Base-by-base conservation (phyloP, 495 filamentous ascomycete species). In the Podospora pseudocomata region DNA sequence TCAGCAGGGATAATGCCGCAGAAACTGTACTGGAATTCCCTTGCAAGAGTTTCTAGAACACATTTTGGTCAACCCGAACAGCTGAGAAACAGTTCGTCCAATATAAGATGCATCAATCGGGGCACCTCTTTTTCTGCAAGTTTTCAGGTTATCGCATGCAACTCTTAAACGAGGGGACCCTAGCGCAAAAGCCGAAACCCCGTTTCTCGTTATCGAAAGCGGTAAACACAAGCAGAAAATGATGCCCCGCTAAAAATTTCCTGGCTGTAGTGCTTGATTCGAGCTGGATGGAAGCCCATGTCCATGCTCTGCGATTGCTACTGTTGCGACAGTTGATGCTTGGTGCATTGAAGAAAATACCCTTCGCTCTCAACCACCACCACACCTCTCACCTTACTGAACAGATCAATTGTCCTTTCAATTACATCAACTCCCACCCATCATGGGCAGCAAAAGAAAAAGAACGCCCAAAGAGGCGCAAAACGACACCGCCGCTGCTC, bases 381-480 rank as follows among this genome's bases (percentile, higher is more conserved):
- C 7, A 49, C 15, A 11, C 39, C 39, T 49, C 9, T 16, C 39
- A 11, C 39, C 39, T 16, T 11, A 3, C 7, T 49, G 15, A 13
- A 49, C 39, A 49, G 39, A 49, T 49, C 39, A 49, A 49, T 49
- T 49, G 39, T 11, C 44, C 39, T 27, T 11, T 5, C 62, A 39
- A 27, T 23, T 27, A 56, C 60, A 1, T 26, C 62, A 30, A 23
- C 5, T 20, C 57, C 7, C 13, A 19, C 20, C 74, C 60, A 62
- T 68, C 67, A 81, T 81, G 79, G 75, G 66, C 23, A 77, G 71
- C 65, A 83, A 83, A 73, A 74, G 81, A 60, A 83, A 83, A 77
- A 79, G 80, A 68, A 68, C 74, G 7, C 62, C 77, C 59, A 80
- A 77, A 58, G 80, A 80, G 69, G 65, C 71, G 19, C 62, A 62